Conservation (phyloP, 179 eudicot species). For the Beta corolliflora region DNA sequence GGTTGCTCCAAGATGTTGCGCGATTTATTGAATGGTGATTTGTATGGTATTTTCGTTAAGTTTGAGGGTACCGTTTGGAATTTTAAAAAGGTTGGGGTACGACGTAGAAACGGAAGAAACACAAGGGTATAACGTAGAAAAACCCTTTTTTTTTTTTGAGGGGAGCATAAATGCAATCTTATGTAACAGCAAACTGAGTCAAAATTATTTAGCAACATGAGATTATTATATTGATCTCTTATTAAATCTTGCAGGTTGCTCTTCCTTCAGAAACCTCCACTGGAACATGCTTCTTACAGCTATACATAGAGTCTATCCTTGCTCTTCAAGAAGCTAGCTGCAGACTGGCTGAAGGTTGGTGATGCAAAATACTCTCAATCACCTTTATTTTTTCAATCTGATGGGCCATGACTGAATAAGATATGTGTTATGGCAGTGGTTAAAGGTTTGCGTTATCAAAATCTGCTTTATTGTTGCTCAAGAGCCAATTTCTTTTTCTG, state of each 20-base stretch:
- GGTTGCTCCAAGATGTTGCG: background rate
- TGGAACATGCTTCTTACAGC: slow-evolving; percentile 83
- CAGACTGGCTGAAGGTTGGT: slow-evolving; percentile 64
- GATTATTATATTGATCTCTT: slow-evolving; percentile 3
- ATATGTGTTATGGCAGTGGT: too few relatives aligned
- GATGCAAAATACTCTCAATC: slow-evolving; percentile 3
- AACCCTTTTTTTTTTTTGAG: too few relatives aligned
- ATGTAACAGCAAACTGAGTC: background rate
- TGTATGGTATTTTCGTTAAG: background rate
- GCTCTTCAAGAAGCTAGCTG: slow-evolving; percentile 86
- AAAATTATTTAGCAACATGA: background rate
- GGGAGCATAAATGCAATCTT: background rate
- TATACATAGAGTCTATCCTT: slow-evolving; percentile 85
- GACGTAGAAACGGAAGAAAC: too few relatives aligned
- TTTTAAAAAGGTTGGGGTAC: too few relatives aligned
- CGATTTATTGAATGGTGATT: background rate
- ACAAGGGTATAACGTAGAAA: too few relatives aligned
- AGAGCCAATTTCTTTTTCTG: too few relatives aligned
- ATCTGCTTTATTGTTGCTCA: too few relatives aligned
- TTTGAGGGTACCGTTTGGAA: background rate
- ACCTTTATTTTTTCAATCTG: background rate
- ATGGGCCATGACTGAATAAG: too few relatives aligned
- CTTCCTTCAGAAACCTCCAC: slow-evolving; percentile 82
- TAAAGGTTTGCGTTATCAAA: too few relatives aligned
- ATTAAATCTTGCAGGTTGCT: slow-evolving; percentile 69